Evolutionary conservation across 306 rosid genomes (phyloP).

Genomic region (Quercus berberidifolia): DNA sequence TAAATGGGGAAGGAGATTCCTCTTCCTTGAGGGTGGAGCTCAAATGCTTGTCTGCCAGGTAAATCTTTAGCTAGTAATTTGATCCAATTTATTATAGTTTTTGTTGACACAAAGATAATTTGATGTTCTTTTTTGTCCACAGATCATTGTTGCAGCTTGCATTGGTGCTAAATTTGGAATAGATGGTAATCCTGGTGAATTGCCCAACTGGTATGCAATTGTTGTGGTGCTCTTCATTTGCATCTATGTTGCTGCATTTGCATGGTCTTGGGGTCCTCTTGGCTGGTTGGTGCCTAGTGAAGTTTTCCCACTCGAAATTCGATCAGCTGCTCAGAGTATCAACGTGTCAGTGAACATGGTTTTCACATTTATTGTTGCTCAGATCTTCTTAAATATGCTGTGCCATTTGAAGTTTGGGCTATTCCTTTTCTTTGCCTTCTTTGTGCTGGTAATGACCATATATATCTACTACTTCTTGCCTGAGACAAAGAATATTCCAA

Average conservation of each 20-base stretch:
- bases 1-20: slow-evolving; percentile 84
- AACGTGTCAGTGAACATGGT: slow-evolving; percentile 87
- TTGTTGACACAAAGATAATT: not conserved
- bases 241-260: slow-evolving; percentile 78
- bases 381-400: slow-evolving; percentile 67
- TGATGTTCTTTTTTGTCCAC: not conserved
- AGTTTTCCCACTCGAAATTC: slow-evolving; percentile 83
- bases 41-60: slow-evolving; percentile 95
- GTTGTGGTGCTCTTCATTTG: slow-evolving; percentile 92
- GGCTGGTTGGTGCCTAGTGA: slow-evolving; percentile 98
- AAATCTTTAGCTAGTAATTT: not conserved
- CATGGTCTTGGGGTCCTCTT: slow-evolving; percentile 99
- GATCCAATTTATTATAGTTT: not conserved
- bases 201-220: slow-evolving; percentile 88
- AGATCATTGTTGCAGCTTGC: slow-evolving; percentile 56
- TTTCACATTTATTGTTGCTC: slow-evolving; percentile 76
- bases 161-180: slow-evolving; percentile 83
- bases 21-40: slow-evolving; percentile 77
- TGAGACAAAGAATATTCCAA: slow-evolving; percentile 85
- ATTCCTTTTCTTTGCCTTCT: slow-evolving; percentile 80
- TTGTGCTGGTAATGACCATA: slow-evolving; percentile 59
- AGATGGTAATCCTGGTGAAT: slow-evolving; percentile 51
- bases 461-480: slow-evolving; percentile 62
- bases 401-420: slow-evolving; percentile 89
- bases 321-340: slow-evolving; percentile 91